Conservation (phyloP, 768 basidiomycete species). For the Cystofilobasidium ferigula region DNA sequence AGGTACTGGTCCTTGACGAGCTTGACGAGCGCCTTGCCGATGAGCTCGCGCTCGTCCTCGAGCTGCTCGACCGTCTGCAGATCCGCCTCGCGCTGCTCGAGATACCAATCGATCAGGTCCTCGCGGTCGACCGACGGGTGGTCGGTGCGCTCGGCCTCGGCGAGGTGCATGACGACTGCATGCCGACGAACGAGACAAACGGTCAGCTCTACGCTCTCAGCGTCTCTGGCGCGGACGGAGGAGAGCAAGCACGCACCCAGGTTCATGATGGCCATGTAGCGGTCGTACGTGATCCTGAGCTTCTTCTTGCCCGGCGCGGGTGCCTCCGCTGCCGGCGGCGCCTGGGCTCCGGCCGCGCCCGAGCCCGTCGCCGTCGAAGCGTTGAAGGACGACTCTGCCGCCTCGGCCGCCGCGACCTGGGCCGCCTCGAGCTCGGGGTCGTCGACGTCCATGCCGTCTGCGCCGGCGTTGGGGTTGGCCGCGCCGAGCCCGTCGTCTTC, state of each 20-base stretch:
- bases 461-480: constrained; percentile 46
- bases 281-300: constrained; percentile 91
- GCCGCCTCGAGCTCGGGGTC: constrained; percentile 37
- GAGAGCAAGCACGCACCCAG: constrained; percentile 39
- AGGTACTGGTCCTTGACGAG: constrained; percentile 87
- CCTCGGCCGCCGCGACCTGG: constrained; percentile 47
- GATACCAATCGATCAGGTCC: constrained; percentile 92
- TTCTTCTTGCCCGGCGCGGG: constrained; percentile 46
- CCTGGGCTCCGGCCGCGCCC: constrained; percentile 30
- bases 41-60: constrained; percentile 79
- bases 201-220: neutral
- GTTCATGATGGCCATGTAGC: constrained; percentile 80
- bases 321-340: constrained; percentile 35
- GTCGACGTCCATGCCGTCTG: constrained; percentile 48
- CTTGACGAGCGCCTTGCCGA: constrained; percentile 77
- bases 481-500: constrained; percentile 54
- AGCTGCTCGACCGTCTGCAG: constrained; percentile 73
- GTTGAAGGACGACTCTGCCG: constrained; percentile 32
- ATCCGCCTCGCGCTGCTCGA: constrained; percentile 76
- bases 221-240: neutral
- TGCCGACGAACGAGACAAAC: neutral
- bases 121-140: constrained; percentile 72
- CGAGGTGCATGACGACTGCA: constrained; percentile 67
- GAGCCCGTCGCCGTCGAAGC: constrained; percentile 22
- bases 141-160: constrained; percentile 61